Evolutionary conservation across 2,329 filamentous ascomycete species (phyloP), one percentile per base, ranked within the genome.

Genomic region (Fusarium agapanthi): DNA sequence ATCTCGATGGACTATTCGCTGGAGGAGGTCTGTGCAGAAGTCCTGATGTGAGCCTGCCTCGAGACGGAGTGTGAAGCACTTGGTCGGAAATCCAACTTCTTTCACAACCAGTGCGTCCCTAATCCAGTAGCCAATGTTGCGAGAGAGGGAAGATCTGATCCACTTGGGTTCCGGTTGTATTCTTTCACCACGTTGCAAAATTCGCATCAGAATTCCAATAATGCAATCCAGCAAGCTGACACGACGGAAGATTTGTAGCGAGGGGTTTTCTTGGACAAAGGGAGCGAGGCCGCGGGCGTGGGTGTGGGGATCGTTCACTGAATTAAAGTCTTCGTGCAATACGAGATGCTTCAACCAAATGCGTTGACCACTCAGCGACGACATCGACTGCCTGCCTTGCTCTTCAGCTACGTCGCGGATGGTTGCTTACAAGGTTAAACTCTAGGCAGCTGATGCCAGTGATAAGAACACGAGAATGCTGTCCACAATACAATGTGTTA

Each of bases 251-350:
- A 45, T 45, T 0, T 14, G 18, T 7, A 45, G 24, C 12, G 43
- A 28, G 1, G 43, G 43, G 18, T 28, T 45, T 28, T 45, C 43
- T 20, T 45, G 0, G 6, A 20, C 18, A 2, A 28, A 28, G 20
- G 43, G 2, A 20, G 24, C 43, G 8, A 45, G 43, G 0, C 43
- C 43, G 8, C 24, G 43, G 18, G 24, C 43, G 5, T 45, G 43
- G 4, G 43, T 28, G 0, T 20, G 24, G 2, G 22, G 47, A 18
- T 50, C 6, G 15, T 24, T 50, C 1, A 50, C 47, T 12, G 47
- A 50, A 10, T 50, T 5, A 18, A 22, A 22, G 18, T 75, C 45
- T 9, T 75, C 68, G 12, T 61, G 11, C 2, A 75, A 11, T 1
- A 58, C 3, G 1, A 75, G 20, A 2, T 32, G 24, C 5, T 57